Percentiles rank a stretch among this genome's conserved stretches.
Conservation (phyloP, 2,329 filamentous ascomycete species). For the Venturia asperata region DNA sequence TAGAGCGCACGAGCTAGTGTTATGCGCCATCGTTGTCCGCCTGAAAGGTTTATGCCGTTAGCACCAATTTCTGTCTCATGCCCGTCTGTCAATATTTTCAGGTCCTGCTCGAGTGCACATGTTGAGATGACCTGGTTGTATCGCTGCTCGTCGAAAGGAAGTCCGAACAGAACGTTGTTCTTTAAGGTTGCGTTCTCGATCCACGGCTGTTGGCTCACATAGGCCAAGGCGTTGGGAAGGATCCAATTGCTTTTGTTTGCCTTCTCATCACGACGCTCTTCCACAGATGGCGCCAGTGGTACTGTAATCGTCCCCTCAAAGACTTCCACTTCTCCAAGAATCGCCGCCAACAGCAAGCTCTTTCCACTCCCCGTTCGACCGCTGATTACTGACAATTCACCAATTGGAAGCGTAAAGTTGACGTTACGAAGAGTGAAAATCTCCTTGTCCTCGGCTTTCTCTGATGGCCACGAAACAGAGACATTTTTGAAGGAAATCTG, state of each 20-base stretch:
- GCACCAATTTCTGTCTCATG: slow-evolving; percentile 76
- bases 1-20: slow-evolving; percentile 23
- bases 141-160: slow-evolving; percentile 61
- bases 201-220: slow-evolving; percentile 43
- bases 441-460: slow-evolving; percentile 50
- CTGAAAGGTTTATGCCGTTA: slow-evolving; percentile 77
- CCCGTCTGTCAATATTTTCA: slow-evolving; percentile 68
- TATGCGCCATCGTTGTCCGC: slow-evolving; percentile 52
- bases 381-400: slow-evolving; percentile 66
- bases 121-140: slow-evolving; percentile 64
- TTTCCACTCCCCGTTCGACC: slow-evolving; percentile 75
- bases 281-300: slow-evolving; percentile 2
- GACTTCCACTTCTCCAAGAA: slow-evolving; percentile 57
- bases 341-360: slow-evolving; percentile 63
- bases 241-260: slow-evolving; percentile 40
- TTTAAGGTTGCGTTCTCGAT: slow-evolving; percentile 74
- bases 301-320: slow-evolving; percentile 12
- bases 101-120: slow-evolving; percentile 67
- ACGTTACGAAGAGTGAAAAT: slow-evolving; percentile 60
- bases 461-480: slow-evolving; percentile 67
- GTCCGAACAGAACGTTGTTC: slow-evolving; percentile 71
- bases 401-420: slow-evolving; percentile 58
- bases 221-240: slow-evolving; percentile 16
- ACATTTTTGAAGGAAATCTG: slow-evolving; percentile 60
- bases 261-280: slow-evolving; percentile 50